Evolutionary conservation across 805 yeast genomes (phyloP).

Genomic region (Sporopachydermia quercuum): DNA sequence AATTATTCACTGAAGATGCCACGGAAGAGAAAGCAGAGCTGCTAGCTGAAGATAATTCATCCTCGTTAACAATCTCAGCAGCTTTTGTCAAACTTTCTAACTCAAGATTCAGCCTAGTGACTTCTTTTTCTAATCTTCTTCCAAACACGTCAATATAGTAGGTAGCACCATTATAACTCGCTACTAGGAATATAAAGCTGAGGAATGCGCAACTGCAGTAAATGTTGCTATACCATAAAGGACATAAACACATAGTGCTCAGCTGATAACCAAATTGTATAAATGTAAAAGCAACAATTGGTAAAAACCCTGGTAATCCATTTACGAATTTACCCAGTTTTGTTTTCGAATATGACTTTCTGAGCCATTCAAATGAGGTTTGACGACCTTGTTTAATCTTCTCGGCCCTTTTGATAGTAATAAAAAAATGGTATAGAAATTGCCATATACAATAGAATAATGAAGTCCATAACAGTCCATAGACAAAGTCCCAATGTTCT

Average conservation of each 20-base stretch:
- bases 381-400: slow-evolving; percentile 76
- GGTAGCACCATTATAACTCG: slow-evolving; percentile 89
- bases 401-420: slow-evolving; percentile 64
- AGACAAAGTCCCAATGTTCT: slow-evolving; percentile 54
- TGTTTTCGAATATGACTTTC: slow-evolving; percentile 52
- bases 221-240: slow-evolving; percentile 70
- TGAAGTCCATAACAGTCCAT: slow-evolving; percentile 67
- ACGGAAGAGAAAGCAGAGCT: not conserved
- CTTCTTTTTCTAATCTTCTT: slow-evolving; percentile 76
- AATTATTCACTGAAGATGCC: not conserved
- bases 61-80: not conserved
- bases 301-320: slow-evolving; percentile 68
- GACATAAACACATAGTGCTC: slow-evolving; percentile 76
- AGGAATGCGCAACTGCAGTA: slow-evolving; percentile 54
- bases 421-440: slow-evolving; percentile 76
- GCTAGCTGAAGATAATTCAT: not conserved
- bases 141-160: slow-evolving; percentile 90
- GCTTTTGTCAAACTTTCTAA: not conserved
- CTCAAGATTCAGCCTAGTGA: slow-evolving; percentile 16
- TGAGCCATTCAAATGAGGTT: slow-evolving; percentile 76
- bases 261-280: slow-evolving; percentile 83
- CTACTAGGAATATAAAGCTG: slow-evolving; percentile 56
- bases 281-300: slow-evolving; percentile 73
- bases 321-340: slow-evolving; percentile 66
- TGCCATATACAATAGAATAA: slow-evolving; percentile 84